Percentiles rank a stretch among this genome's conserved stretches.
phyloP scores from a whole-genome alignment of 2,329 filamentous ascomycete species.

The Alternaria panax region DNA sequence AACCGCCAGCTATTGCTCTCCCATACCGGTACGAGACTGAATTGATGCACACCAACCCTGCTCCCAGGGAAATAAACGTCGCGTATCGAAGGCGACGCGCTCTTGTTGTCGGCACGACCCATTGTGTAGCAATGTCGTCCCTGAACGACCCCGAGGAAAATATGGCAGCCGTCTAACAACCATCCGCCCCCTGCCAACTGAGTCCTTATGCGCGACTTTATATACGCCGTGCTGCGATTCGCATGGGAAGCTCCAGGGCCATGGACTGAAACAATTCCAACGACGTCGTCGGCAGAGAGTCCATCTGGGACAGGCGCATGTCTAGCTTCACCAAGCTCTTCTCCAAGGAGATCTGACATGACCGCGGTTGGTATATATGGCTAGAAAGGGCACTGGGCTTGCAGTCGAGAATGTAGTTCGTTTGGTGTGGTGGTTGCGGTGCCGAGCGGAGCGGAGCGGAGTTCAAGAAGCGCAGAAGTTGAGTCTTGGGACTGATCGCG shows the following conservation, averaged over 20 bases:
- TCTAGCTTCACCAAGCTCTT: not conserved
- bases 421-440: not conserved
- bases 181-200: not conserved
- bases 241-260: conserved; percentile 8
- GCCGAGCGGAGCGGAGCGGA: no score
- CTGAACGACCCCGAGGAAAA: conserved; percentile 14
- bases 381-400: not conserved
- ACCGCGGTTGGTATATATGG: not conserved
- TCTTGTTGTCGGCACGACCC: conserved; percentile 7
- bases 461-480: not conserved
- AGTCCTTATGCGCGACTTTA: not conserved
- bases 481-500: not conserved
- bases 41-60: conserved; percentile 13
- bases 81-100: not conserved
- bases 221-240: conserved; percentile 12
- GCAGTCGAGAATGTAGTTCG: not conserved
- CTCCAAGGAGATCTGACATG: conserved; percentile 2
- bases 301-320: conserved; percentile 15
- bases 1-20: conserved; percentile 17
- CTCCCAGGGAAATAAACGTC: conserved; percentile 26
- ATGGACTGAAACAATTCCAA: conserved; percentile 22
- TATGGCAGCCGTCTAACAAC: conserved; percentile 11
- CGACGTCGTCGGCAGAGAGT: conserved; percentile 7
- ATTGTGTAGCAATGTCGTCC: conserved; percentile 14
- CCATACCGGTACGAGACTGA: conserved; percentile 10